These are phyloP conservation scores for Melampsora larici-populina DNA, from an alignment of 1,284 basidiomycete species.

Conservation along the genomic window DNA sequence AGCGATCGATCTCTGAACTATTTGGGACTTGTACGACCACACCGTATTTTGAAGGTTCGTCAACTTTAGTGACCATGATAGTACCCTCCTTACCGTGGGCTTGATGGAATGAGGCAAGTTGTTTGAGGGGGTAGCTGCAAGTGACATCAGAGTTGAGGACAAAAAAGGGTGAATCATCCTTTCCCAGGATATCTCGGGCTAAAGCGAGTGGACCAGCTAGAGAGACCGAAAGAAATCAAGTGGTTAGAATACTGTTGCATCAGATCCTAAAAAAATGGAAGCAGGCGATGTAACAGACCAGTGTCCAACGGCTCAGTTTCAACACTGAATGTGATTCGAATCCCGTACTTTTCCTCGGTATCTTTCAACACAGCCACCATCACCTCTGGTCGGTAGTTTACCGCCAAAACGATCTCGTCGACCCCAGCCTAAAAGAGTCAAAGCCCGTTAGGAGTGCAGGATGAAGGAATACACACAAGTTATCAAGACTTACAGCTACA, in stretches of 20 bases:
- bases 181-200: conserved; percentile 59
- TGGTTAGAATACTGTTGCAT: not conserved
- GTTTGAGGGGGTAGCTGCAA: conserved; percentile 60
- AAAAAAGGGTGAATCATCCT: conserved; percentile 61
- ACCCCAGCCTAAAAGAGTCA: conserved; percentile 57
- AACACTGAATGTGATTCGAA: conserved; percentile 53
- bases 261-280: not conserved
- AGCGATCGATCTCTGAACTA: conserved; percentile 58
- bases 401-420: conserved; percentile 60
- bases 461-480: conserved; percentile 1
- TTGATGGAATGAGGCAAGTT: conserved; percentile 60
- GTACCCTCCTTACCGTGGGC: conserved; percentile 60
- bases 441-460: not conserved
- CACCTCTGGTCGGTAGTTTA: conserved; percentile 60
- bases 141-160: conserved; percentile 61
- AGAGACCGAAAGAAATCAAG: conserved; percentile 16
- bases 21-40: conserved; percentile 59
- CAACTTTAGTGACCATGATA: conserved; percentile 61
- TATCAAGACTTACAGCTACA: conserved; percentile 55
- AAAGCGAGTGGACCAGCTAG: conserved; percentile 60
- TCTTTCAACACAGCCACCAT: conserved; percentile 60
- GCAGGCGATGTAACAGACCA: conserved; percentile 50
- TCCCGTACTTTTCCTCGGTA: conserved; percentile 60
- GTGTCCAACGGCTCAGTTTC: conserved; percentile 61
- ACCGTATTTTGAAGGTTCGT: conserved; percentile 60